Conservation (phyloP, 1,284 basidiomycete genomes). For the Trametes versicolor region DNA sequence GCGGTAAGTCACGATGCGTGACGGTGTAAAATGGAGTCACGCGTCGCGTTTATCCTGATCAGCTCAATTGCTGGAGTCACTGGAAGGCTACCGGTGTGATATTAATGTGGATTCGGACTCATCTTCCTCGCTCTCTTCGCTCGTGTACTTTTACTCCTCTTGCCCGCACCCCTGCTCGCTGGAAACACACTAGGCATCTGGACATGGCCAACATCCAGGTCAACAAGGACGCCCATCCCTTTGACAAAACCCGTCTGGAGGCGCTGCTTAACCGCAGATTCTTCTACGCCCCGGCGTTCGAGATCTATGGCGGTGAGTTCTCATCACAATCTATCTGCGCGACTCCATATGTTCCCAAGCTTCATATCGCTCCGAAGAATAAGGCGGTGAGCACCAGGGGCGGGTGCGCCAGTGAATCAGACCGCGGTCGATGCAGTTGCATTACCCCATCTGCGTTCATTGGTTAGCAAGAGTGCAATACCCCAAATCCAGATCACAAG, state of each 20-base stretch:
- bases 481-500: no score
- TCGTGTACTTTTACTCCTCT: conserved; percentile 31
- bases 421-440: conserved; percentile 4
- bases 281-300: conserved; percentile 97
- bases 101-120: conserved; percentile 30
- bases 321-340: background rate
- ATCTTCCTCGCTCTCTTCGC: conserved; percentile 29
- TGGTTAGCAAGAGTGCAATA: background rate
- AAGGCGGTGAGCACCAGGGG: background rate
- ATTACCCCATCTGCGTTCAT: background rate
- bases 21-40: conserved; percentile 26
- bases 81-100: conserved; percentile 24
- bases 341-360: background rate
- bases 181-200: conserved; percentile 24
- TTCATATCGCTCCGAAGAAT: background rate
- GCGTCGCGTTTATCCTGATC: conserved; percentile 35
- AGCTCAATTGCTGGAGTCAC: conserved; percentile 26
- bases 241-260: conserved; percentile 91
- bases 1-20: conserved; percentile 12
- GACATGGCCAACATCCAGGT: conserved; percentile 50
- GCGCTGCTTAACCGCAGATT: conserved; percentile 91
- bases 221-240: conserved; percentile 89
- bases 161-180: conserved; percentile 17
- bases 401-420: background rate
- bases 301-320: conserved; percentile 37